Evolutionary conservation across 257 asterid genomes (phyloP).

Genomic region (Lycium ferocissimum): DNA sequence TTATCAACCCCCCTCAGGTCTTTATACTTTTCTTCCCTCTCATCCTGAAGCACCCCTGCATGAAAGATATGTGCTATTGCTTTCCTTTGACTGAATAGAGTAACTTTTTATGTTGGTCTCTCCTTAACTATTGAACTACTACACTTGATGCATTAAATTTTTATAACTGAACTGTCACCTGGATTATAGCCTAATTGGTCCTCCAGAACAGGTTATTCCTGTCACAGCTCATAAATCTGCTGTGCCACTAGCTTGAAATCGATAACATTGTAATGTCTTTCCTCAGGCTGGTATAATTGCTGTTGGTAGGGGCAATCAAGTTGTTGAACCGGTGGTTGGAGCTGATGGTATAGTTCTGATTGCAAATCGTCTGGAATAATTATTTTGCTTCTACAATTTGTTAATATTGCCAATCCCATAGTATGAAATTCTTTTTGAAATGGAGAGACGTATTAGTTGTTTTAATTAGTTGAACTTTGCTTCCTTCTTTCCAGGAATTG

Average conservation of each 20-base stretch:
- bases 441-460: not conserved
- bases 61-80: not conserved
- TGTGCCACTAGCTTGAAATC: not conserved
- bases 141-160: not conserved
- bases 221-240: slow-evolving; percentile 13
- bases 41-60: not conserved
- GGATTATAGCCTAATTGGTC: not conserved
- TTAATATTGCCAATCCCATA: slow-evolving; percentile 16
- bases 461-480: slow-evolving; percentile 18
- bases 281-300: slow-evolving; percentile 97
- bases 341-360: slow-evolving; percentile 67
- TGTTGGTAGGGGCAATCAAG: slow-evolving; percentile 94
- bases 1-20: slow-evolving; percentile 98
- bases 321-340: slow-evolving; percentile 83
- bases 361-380: not conserved
- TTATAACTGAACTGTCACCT: not conserved
- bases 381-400: slow-evolving; percentile 14
- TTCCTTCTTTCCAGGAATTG: slow-evolving; percentile 65
- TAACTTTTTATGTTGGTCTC: slow-evolving; percentile 28
- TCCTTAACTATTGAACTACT: not conserved
- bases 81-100: not conserved
- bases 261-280: slow-evolving; percentile 44
- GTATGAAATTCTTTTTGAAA: not conserved
- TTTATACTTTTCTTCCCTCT: slow-evolving; percentile 41
- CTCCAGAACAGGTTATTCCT: slow-evolving; percentile 6